Conservation (phyloP, 805 yeast genomes). For the Clavispora santaluciae region DNA sequence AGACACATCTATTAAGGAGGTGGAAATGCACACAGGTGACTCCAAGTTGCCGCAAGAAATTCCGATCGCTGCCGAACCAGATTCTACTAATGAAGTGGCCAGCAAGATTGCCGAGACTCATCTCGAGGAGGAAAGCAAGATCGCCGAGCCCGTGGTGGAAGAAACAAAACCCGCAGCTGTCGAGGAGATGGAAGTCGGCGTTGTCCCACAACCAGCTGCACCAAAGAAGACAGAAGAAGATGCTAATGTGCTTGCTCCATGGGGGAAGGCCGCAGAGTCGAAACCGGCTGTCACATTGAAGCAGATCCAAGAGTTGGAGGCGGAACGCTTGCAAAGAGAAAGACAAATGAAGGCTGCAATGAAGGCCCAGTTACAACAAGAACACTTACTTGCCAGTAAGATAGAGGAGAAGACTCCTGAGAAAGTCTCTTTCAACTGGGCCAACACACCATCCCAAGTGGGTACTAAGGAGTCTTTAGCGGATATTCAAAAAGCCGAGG, state of each 20-base stretch:
- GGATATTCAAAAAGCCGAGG: slow-evolving; percentile 56
- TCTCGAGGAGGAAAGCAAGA: not conserved
- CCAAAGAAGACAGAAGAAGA: not conserved
- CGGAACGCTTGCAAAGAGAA: slow-evolving; percentile 36
- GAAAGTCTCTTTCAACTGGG: slow-evolving; percentile 41
- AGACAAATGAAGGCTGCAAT: slow-evolving; percentile 34
- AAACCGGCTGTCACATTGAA: slow-evolving; percentile 43
- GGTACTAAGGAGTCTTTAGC: slow-evolving; percentile 48
- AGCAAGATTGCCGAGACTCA: not conserved
- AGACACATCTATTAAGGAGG: not conserved
- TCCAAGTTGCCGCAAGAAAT: not conserved
- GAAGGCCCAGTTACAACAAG: slow-evolving; percentile 20
- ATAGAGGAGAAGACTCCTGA: slow-evolving; percentile 22
- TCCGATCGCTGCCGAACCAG: not conserved
- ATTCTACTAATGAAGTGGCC: not conserved
- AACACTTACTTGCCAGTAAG: slow-evolving; percentile 18
- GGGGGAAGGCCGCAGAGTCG: slow-evolving; percentile 39
- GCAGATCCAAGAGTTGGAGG: slow-evolving; percentile 49
- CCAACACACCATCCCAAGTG: slow-evolving; percentile 19
- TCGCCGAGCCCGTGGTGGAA: not conserved
- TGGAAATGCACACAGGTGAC: not conserved
- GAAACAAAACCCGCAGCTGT: not conserved
- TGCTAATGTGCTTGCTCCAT: slow-evolving; percentile 41
- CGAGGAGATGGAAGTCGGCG: too few species aligned
- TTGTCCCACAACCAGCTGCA: not conserved